phyloP scores from a whole-genome alignment of 352 stramenopile species.

The Pythium phragmitis region DNA sequence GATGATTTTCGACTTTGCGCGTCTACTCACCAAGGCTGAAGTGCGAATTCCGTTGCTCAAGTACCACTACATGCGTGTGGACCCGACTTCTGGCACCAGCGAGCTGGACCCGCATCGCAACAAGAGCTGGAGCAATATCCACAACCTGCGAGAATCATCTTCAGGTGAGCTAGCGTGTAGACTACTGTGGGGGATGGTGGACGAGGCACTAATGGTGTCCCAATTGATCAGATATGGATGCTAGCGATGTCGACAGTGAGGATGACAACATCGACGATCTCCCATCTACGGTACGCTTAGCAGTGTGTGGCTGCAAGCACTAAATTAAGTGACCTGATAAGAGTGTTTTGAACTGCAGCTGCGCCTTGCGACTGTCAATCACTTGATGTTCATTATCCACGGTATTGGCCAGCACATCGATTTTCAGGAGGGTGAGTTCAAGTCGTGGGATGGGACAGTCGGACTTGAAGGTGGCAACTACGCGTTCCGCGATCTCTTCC shows the following conservation, averaged over 20 bases:
- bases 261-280: constrained; percentile 74
- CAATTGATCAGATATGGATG: background rate
- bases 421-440: constrained; percentile 82
- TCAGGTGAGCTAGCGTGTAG: constrained; percentile 26
- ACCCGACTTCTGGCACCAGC: constrained; percentile 4
- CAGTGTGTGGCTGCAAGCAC: background rate
- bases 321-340: background rate
- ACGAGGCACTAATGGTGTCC: background rate
- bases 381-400: constrained; percentile 87
- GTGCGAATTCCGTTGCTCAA: constrained; percentile 72
- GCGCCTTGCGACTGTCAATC: constrained; percentile 69
- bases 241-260: constrained; percentile 39
- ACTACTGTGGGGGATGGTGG: background rate
- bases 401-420: constrained; percentile 48
- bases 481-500: constrained; percentile 76
- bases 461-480: constrained; percentile 79
- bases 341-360: constrained; percentile 37
- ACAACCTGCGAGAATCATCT: constrained; percentile 32
- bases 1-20: constrained; percentile 82
- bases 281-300: constrained; percentile 41
- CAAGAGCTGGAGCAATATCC: constrained; percentile 64
- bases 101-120: constrained; percentile 37
- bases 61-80: constrained; percentile 57
- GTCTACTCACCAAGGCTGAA: constrained; percentile 56
- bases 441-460: constrained; percentile 72